Evolutionary conservation across 1,139 yeast species (phyloP).

Genomic region (Hanseniaspora uvarum): DNA sequence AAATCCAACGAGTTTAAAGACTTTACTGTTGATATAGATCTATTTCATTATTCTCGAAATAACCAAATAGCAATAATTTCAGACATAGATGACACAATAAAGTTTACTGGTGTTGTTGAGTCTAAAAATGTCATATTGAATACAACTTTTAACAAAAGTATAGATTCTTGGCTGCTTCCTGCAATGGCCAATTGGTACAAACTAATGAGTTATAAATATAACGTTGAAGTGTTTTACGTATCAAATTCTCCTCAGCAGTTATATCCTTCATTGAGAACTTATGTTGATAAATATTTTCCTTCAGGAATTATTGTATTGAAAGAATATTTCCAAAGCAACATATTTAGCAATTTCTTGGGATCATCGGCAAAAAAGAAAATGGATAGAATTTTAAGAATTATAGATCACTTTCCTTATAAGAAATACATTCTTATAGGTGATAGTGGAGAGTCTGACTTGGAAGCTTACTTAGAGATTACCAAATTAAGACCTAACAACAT

Average conservation of each 20-base stretch:
- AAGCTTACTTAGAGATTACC: slow-evolving; percentile 74
- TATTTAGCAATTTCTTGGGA: slow-evolving; percentile 70
- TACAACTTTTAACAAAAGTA: slow-evolving; percentile 60
- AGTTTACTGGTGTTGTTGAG: slow-evolving; percentile 79
- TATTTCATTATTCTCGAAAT: slow-evolving; percentile 25
- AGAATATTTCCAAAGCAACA: slow-evolving; percentile 62
- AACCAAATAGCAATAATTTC: slow-evolving; percentile 61
- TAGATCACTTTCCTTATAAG: slow-evolving; percentile 65
- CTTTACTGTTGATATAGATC: slow-evolving; percentile 18
- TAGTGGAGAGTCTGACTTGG: slow-evolving; percentile 90
- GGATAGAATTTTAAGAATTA: slow-evolving; percentile 50
- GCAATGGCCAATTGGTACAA: slow-evolving; percentile 66
- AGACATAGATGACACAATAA: slow-evolving; percentile 91
- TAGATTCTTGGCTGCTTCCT: slow-evolving; percentile 56
- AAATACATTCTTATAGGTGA: slow-evolving; percentile 83
- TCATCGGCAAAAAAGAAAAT: slow-evolving; percentile 77
- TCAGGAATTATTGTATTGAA: slow-evolving; percentile 66
- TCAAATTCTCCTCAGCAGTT: slow-evolving; percentile 94
- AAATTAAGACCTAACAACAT: slow-evolving; percentile 50
- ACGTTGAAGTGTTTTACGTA: slow-evolving; percentile 72
- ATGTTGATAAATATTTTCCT: slow-evolving; percentile 52
- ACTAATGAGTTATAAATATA: slow-evolving; percentile 33
- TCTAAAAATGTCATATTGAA: slow-evolving; percentile 74
- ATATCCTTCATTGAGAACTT: slow-evolving; percentile 53
- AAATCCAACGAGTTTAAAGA: slow-evolving; percentile 14